Evolutionary conservation across 495 filamentous ascomycete genomes (phyloP).

Genomic region (Penicillium lagena): DNA sequence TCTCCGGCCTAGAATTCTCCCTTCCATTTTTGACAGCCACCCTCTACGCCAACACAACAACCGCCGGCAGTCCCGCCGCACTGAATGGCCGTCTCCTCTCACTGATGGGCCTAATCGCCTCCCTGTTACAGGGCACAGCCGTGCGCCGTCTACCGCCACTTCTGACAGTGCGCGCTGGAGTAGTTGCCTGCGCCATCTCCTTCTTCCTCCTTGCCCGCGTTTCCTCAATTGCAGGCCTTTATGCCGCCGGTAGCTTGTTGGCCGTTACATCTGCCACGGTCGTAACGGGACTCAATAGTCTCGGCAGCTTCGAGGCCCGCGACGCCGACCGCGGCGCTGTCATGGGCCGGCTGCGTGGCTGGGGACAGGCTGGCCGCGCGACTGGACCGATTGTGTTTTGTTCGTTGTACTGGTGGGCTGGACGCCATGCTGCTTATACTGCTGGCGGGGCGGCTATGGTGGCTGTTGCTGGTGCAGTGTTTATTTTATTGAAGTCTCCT

Average conservation of each 20-base stretch:
- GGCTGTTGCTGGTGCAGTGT: constrained; percentile 62
- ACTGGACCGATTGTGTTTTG: constrained; percentile 87
- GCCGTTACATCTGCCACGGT: constrained; percentile 90
- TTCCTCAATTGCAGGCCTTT: constrained; percentile 58
- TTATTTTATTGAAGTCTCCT: constrained; percentile 55
- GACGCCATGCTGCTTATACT: constrained; percentile 75
- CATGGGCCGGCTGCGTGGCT: constrained; percentile 77
- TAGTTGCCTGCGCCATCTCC: constrained; percentile 66
- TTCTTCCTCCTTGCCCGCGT: constrained; percentile 77
- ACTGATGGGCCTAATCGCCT: constrained; percentile 88
- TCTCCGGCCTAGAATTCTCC: constrained; percentile 91
- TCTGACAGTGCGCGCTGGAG: constrained; percentile 68
- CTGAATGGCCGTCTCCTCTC: constrained; percentile 85
- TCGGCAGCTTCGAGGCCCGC: constrained; percentile 81
- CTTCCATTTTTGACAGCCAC: constrained; percentile 97
- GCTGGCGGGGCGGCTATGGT: constrained; percentile 76
- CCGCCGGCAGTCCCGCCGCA: constrained; percentile 45
- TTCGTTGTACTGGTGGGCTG: constrained; percentile 98
- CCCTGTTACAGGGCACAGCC: constrained; percentile 78
- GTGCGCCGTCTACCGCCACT: constrained; percentile 77
- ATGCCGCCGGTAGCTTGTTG: constrained; percentile 71
- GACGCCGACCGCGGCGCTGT: constrained; percentile 79
- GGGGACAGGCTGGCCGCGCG: constrained; percentile 80
- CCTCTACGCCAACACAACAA: constrained; percentile 62
- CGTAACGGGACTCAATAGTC: constrained; percentile 85